These are phyloP conservation scores for Colletotrichum sp. DNA, from an alignment of 2,329 filamentous ascomycete species.

Conservation along the genomic window DNA sequence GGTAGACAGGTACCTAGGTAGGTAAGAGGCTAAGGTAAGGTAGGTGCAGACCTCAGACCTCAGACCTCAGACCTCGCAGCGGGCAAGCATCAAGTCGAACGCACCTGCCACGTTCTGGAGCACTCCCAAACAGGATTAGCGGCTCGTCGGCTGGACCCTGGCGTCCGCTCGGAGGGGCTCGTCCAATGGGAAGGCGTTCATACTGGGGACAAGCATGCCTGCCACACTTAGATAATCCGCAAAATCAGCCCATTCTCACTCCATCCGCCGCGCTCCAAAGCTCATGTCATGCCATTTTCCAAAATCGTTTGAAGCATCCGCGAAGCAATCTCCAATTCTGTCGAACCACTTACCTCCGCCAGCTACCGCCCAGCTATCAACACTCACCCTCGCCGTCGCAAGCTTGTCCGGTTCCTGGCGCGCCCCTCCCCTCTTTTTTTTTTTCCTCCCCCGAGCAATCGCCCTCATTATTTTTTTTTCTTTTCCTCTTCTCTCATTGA, in stretches of 20 bases:
- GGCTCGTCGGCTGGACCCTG: conserved; percentile 6
- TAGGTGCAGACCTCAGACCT: background rate
- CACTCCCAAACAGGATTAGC: conserved; percentile 5
- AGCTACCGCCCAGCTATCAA: background rate
- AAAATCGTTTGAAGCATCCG: conserved; percentile 18
- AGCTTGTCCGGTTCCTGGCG: conserved; percentile 12
- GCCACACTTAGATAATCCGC: conserved; percentile 15
- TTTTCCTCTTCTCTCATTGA: conserved; percentile 4
- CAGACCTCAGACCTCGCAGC: background rate
- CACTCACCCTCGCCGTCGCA: conserved; percentile 1
- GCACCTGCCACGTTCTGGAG: conserved; percentile 19
- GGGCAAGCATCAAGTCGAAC: conserved; percentile 1
- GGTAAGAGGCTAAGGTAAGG: background rate
- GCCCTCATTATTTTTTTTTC: background rate
- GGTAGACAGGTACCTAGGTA: background rate
- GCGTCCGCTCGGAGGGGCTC: background rate
- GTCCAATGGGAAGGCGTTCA: conserved; percentile 6
- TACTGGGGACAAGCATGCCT: conserved; percentile 12
- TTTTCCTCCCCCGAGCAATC: background rate
- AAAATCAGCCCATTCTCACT: conserved; percentile 22
- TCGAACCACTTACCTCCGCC: conserved; percentile 10
- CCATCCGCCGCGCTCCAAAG: conserved; percentile 18
- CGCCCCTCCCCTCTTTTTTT: background rate
- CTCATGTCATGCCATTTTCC: conserved; percentile 23
- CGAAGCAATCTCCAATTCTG: conserved; percentile 18